Evolutionary conservation across 2,329 filamentous ascomycete species (phyloP).

Genomic region (Exophiala xenobiotica): DNA sequence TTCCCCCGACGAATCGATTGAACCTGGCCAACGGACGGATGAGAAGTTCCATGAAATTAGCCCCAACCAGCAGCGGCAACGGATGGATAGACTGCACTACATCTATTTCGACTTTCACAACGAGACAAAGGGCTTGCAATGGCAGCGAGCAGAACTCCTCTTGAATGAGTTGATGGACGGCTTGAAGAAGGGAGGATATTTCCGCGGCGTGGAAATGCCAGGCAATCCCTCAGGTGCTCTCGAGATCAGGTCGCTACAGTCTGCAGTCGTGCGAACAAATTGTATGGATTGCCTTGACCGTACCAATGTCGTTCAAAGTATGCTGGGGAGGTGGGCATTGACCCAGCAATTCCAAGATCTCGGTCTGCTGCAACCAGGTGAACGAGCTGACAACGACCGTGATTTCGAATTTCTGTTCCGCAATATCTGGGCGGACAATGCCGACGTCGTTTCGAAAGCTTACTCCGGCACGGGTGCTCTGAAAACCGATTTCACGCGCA

Average conservation of each 20-base stretch:
- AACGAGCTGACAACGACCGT: slow-evolving; percentile 75
- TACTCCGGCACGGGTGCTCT: slow-evolving; percentile 96
- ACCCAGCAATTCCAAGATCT: slow-evolving; percentile 85
- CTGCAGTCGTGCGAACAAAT: slow-evolving; percentile 90
- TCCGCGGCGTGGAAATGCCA: slow-evolving; percentile 84
- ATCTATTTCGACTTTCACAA: slow-evolving; percentile 98
- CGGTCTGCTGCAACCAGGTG: slow-evolving; percentile 72
- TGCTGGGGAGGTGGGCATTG: slow-evolving; percentile 86
- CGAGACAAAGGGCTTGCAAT: slow-evolving; percentile 91
- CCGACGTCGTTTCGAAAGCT: slow-evolving; percentile 85
- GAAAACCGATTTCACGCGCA: slow-evolving; percentile 98
- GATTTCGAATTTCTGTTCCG: slow-evolving; percentile 90
- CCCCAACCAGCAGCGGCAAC: slow-evolving; percentile 52
- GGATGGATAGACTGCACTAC: slow-evolving; percentile 86
- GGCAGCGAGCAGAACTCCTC: slow-evolving; percentile 85
- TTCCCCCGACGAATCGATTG: slow-evolving; percentile 63
- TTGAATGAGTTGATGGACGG: slow-evolving; percentile 78
- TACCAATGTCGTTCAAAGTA: slow-evolving; percentile 96
- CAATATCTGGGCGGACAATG: slow-evolving; percentile 98
- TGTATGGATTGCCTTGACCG: slow-evolving; percentile 99
- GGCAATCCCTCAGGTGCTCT: slow-evolving; percentile 67
- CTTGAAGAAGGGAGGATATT: slow-evolving; percentile 80
- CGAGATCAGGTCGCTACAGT: slow-evolving; percentile 78
- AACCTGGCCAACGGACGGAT: slow-evolving; percentile 64
- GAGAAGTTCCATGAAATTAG: slow-evolving; percentile 77